Evolutionary conservation across 2,329 filamentous ascomycete genomes (phyloP).

Genomic region (Fusarium sp.): DNA sequence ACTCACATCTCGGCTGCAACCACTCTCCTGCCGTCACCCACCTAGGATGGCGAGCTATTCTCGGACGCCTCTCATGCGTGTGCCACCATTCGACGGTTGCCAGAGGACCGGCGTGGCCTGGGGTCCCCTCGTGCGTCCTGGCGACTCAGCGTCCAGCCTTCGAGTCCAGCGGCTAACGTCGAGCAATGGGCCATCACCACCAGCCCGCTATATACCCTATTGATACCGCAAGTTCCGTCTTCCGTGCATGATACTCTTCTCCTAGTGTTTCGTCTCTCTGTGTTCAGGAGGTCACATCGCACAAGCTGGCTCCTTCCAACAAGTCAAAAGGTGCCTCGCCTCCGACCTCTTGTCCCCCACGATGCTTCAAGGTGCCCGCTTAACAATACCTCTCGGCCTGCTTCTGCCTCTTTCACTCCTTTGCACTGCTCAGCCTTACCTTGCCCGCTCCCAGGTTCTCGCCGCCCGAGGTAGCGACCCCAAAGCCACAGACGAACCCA

Average conservation of each 20-base stretch:
- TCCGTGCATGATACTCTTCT: constrained; percentile 59
- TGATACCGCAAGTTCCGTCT: constrained; percentile 56
- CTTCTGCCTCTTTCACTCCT: constrained; percentile 46
- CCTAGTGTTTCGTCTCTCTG: constrained; percentile 62
- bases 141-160: constrained; percentile 59
- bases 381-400: constrained; percentile 45
- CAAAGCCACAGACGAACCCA: constrained; percentile 69
- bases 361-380: constrained; percentile 52
- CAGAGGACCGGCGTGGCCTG: constrained; percentile 41
- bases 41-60: constrained; percentile 52
- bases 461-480: constrained; percentile 54
- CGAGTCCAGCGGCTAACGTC: constrained; percentile 54
- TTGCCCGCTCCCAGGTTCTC: constrained; percentile 43
- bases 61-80: constrained; percentile 52
- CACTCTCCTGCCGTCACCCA: constrained; percentile 45
- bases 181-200: constrained; percentile 61
- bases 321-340: constrained; percentile 46
- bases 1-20: constrained; percentile 44
- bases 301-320: constrained; percentile 47
- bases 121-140: constrained; percentile 37
- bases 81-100: constrained; percentile 47
- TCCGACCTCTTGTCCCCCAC: constrained; percentile 45
- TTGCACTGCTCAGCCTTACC: constrained; percentile 46
- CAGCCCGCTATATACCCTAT: constrained; percentile 69
- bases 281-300: constrained; percentile 57